Evolutionary conservation across 108 stramenopile species (phyloP).

Genomic region (Cyclostephanos tholiformis): DNA sequence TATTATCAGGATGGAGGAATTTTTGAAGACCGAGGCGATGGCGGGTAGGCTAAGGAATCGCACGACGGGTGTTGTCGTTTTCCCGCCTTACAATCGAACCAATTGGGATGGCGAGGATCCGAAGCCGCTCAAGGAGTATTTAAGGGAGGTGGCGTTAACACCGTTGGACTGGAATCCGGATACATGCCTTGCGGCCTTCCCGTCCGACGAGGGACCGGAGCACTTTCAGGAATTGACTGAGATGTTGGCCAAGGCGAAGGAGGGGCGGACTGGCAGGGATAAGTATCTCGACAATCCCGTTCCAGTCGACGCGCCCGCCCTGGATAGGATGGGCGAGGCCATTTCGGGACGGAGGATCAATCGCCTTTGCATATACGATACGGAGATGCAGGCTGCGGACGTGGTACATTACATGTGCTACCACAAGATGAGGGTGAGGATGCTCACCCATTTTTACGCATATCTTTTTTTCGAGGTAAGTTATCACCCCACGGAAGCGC

Average conservation of each 20-base stretch:
- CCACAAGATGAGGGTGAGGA: conserved; percentile 50
- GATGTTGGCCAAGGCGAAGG: conserved; percentile 45
- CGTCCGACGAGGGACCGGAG: conserved; percentile 56
- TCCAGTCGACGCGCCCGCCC: conserved; percentile 58
- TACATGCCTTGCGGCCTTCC: conserved; percentile 81
- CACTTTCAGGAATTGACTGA: conserved; percentile 58
- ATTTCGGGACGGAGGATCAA: conserved; percentile 48
- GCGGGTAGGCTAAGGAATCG: conserved; percentile 51
- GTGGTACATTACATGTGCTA: conserved; percentile 77
- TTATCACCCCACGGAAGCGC: background rate
- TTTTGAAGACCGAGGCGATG: conserved; percentile 60
- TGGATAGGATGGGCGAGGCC: conserved; percentile 68
- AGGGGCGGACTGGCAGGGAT: conserved; percentile 23
- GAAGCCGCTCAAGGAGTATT: conserved; percentile 55
- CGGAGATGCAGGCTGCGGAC: conserved; percentile 62
- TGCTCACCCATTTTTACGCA: conserved; percentile 86
- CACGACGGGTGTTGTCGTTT: conserved; percentile 55
- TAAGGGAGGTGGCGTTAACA: conserved; percentile 47
- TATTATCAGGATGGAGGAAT: conserved; percentile 80
- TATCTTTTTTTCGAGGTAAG: conserved; percentile 77
- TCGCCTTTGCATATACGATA: conserved; percentile 75
- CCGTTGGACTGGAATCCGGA: conserved; percentile 72
- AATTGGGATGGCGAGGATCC: conserved; percentile 66
- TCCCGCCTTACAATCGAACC: conserved; percentile 72
- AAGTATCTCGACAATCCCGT: conserved; percentile 53